Evolutionary conservation across 345 rosid species (phyloP).

Genomic region (Citropsis articulata): DNA sequence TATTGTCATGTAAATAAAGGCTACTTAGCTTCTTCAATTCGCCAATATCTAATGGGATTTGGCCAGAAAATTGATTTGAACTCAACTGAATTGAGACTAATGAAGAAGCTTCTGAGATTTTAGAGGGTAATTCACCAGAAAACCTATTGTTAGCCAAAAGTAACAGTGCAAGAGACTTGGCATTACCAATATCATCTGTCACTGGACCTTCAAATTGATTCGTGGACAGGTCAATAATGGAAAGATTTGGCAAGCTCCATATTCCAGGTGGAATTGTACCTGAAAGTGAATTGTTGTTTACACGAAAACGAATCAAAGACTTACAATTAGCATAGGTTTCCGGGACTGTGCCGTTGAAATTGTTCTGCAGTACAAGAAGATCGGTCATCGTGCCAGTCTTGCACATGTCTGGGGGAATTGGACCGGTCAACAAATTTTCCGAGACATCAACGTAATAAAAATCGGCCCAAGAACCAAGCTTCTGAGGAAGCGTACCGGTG

Average conservation of each 20-base stretch:
- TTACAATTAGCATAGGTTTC: slow-evolving; percentile 50
- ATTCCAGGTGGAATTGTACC: slow-evolving; percentile 59
- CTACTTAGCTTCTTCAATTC: slow-evolving; percentile 50
- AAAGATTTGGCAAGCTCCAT: slow-evolving; percentile 72
- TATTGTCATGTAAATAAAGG: slow-evolving; percentile 47
- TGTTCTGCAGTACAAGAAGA: slow-evolving; percentile 64
- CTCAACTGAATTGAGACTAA: slow-evolving; percentile 49
- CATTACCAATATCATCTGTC: slow-evolving; percentile 46
- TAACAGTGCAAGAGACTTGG: slow-evolving; percentile 55
- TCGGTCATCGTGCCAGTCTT: slow-evolving; percentile 57
- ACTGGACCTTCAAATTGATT: slow-evolving; percentile 65
- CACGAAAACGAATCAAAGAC: slow-evolving; percentile 54
- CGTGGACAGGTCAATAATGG: slow-evolving; percentile 51
- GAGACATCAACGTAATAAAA: slow-evolving; percentile 62
- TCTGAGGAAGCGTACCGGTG: slow-evolving; percentile 63
- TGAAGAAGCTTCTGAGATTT: slow-evolving; percentile 51
- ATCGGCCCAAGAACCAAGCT: slow-evolving; percentile 58
- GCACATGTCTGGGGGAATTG: slow-evolving; percentile 81
- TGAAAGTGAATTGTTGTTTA: slow-evolving; percentile 63
- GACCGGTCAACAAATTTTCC: slow-evolving; percentile 71
- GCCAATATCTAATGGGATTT: slow-evolving; percentile 48
- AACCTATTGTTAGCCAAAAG: slow-evolving; percentile 49
- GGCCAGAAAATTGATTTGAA: slow-evolving; percentile 53
- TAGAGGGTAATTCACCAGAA: slow-evolving; percentile 56
- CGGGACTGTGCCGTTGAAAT: slow-evolving; percentile 60